A percentile compares a stretch with the other conserved stretches of the same genome.
Evolutionary conservation across 805 yeast genomes (phyloP).

Genomic region (Wickerhamomyces mucosus): DNA sequence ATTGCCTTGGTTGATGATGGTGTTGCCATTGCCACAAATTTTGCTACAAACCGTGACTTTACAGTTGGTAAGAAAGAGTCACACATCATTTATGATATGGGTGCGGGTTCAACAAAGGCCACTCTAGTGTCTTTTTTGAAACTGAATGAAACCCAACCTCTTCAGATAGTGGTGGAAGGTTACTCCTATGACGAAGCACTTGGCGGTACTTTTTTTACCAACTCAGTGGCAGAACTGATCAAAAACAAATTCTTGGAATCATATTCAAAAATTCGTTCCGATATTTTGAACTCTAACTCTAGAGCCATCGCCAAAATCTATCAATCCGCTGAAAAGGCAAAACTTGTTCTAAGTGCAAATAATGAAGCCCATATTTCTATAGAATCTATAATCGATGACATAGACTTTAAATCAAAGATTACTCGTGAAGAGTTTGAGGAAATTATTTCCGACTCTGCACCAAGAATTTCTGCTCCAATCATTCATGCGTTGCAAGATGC

Average conservation of each 20-base stretch:
- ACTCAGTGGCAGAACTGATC: slow-evolving; percentile 51
- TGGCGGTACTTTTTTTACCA: slow-evolving; percentile 73
- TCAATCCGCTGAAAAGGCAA: slow-evolving; percentile 85
- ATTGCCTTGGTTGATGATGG: slow-evolving; percentile 81
- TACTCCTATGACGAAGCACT: slow-evolving; percentile 56
- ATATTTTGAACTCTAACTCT: slow-evolving; percentile 34
- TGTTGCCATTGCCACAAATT: slow-evolving; percentile 81
- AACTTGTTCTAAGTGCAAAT: slow-evolving; percentile 81
- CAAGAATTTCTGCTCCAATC: slow-evolving; percentile 46
- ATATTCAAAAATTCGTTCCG: slow-evolving; percentile 28
- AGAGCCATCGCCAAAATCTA: slow-evolving; percentile 59
- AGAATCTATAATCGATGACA: slow-evolving; percentile 65
- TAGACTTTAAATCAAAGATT: slow-evolving; percentile 60
- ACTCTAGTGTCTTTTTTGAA: slow-evolving; percentile 64
- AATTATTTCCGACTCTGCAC: slow-evolving; percentile 29
- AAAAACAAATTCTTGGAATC: slow-evolving; percentile 45
- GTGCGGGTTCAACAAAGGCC: slow-evolving; percentile 86
- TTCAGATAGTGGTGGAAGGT: slow-evolving; percentile 56
- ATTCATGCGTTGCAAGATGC: slow-evolving; percentile 33
- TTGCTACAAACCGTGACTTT: slow-evolving; percentile 49
- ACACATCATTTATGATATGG: slow-evolving; percentile 79
- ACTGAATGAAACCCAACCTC: slow-evolving; percentile 30
- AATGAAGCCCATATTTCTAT: slow-evolving; percentile 65
- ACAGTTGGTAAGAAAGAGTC: slow-evolving; percentile 34
- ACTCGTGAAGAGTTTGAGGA: slow-evolving; percentile 79